Evolutionary conservation across 2,329 filamentous ascomycete genomes (phyloP).

Genomic region (Penicillium sclerotigenum): DNA sequence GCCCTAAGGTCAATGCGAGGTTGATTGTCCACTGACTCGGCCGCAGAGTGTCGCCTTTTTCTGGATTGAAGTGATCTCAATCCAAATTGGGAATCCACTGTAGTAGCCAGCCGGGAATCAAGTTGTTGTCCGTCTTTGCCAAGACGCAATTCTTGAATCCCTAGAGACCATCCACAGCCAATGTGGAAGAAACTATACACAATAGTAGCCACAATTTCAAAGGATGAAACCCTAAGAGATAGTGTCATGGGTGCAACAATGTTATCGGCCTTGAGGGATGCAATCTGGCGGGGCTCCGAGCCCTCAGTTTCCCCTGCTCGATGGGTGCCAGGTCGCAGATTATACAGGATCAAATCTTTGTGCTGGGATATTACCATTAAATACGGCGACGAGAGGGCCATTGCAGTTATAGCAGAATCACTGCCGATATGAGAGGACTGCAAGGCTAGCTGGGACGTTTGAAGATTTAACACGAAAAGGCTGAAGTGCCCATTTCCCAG

Average conservation of each 20-base stretch:
- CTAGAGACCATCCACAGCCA: conserved; percentile 79
- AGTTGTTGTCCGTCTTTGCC: conserved; percentile 44
- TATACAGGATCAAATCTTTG: conserved; percentile 74
- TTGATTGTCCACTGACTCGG: conserved; percentile 24
- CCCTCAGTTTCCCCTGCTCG: conserved; percentile 5
- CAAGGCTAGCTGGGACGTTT: conserved; percentile 44
- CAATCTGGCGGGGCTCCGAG: conserved; percentile 56
- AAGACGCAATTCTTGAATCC: conserved; percentile 86
- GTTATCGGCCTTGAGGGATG: conserved; percentile 76
- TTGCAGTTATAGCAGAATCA: conserved; percentile 64
- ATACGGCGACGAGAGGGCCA: conserved; percentile 73
- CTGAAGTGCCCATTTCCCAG: conserved; percentile 70
- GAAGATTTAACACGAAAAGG: conserved; percentile 61
- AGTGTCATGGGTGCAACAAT: conserved; percentile 74
- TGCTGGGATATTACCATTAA: conserved; percentile 72
- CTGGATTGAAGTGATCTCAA: conserved; percentile 17
- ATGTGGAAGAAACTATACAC: conserved; percentile 79
- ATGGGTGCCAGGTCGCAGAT: conserved; percentile 44
- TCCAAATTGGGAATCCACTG: conserved; percentile 40
- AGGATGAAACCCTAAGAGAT: conserved; percentile 68
- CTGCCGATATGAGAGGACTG: conserved; percentile 60
- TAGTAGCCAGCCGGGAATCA: conserved; percentile 39
- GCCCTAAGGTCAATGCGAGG: conserved; percentile 13
- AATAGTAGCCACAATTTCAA: conserved; percentile 72
- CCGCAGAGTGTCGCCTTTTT: conserved; percentile 11